Evolutionary conservation across 208 protist species (phyloP).

Genomic region (Leptomonas pyrrhocoris): DNA sequence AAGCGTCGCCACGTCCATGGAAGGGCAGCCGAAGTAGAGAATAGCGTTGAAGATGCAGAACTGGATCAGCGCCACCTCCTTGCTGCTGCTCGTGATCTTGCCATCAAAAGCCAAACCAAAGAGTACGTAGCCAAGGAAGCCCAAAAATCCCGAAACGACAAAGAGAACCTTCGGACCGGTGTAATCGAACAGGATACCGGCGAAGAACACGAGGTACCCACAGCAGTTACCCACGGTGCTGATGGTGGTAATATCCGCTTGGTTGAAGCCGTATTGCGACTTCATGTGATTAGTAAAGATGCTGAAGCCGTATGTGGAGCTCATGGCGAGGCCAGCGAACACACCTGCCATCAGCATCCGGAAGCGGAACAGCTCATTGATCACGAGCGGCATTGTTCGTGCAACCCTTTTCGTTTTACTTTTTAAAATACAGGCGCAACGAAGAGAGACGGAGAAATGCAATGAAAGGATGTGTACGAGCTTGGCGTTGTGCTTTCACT

Average conservation of each 20-base stretch:
- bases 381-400: constrained; percentile 40
- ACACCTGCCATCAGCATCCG: constrained; percentile 78
- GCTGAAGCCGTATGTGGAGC: constrained; percentile 79
- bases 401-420: background rate
- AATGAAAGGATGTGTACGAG: no score
- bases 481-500: no score
- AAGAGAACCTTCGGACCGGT: constrained; percentile 63
- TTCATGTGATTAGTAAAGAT: constrained; percentile 67
- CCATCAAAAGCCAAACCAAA: constrained; percentile 72
- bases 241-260: constrained; percentile 82
- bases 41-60: constrained; percentile 76
- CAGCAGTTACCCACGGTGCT: constrained; percentile 77
- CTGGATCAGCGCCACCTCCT: constrained; percentile 43
- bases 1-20: constrained; percentile 65
- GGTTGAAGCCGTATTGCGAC: constrained; percentile 60
- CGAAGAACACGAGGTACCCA: constrained; percentile 63
- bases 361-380: constrained; percentile 73
- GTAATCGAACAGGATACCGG: constrained; percentile 78
- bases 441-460: no score
- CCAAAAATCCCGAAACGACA: constrained; percentile 40
- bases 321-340: constrained; percentile 65
- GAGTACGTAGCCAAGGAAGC: constrained; percentile 62
- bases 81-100: constrained; percentile 42
- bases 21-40: constrained; percentile 59
- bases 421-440: no score